Percentiles rank a stretch among this genome's conserved stretches.
phyloP scores from a whole-genome alignment of 768 basidiomycete species.

The Leccinum longicurvipes region DNA sequence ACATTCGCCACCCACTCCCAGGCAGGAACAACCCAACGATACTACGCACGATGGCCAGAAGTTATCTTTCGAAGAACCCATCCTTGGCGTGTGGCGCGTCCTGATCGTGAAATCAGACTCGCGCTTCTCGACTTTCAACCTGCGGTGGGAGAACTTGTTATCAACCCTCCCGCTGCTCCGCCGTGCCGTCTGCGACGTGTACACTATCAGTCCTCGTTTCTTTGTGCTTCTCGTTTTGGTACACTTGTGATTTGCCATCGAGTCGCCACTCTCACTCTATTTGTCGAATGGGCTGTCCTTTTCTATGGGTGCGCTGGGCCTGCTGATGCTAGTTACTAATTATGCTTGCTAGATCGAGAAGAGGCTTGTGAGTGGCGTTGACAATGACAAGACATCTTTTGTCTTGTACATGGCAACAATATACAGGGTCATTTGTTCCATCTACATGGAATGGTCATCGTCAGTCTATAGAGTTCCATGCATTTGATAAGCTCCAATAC shows the following conservation, averaged over 20 bases:
- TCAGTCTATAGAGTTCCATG: constrained; percentile 4
- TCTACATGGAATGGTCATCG: constrained; percentile 16
- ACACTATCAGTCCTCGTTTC: constrained; percentile 19
- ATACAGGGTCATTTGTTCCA: constrained; percentile 12
- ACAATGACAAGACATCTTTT: neutral
- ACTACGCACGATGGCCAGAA: too few species aligned
- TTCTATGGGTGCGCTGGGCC: constrained; percentile 9
- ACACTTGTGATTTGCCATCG: constrained; percentile 19
- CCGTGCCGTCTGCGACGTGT: constrained; percentile 18
- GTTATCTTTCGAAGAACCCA: constrained; percentile 8
- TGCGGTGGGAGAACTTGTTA: constrained; percentile 7
- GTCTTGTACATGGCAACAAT: constrained; percentile 13
- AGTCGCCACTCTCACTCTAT: constrained; percentile 18
- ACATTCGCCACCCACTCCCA: neutral
- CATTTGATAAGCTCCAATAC: neutral
- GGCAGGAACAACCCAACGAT: neutral
- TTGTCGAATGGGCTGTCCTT: constrained; percentile 21
- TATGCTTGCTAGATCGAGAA: constrained; percentile 19
- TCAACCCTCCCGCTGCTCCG: constrained; percentile 1
- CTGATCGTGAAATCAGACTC: constrained; percentile 13
- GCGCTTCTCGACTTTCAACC: neutral
- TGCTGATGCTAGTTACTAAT: neutral
- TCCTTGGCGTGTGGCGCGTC: constrained; percentile 27
- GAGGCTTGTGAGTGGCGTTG: constrained; percentile 4
- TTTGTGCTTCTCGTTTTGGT: constrained; percentile 10